Evolutionary conservation across 1,284 basidiomycete species (phyloP).

Genomic region (Malassezia sympodialis): DNA sequence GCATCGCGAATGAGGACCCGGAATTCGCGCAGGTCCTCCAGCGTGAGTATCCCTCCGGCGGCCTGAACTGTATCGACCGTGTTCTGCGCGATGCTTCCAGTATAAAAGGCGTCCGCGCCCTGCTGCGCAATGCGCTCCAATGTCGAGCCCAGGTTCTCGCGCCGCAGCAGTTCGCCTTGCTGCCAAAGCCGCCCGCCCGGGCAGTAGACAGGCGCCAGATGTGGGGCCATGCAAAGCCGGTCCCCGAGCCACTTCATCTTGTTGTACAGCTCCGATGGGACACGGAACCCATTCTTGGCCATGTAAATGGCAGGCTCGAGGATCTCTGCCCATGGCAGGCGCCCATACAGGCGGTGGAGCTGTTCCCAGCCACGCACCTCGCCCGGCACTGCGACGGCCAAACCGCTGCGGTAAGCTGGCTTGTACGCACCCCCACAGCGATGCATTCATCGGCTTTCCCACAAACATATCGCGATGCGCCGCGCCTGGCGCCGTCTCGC

Average conservation of each 20-base stretch:
- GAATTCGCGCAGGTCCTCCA: conserved; percentile 63
- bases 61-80: conserved; percentile 60
- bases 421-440: conserved; percentile 23
- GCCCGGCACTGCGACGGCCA: conserved; percentile 47
- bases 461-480: conserved; percentile 48
- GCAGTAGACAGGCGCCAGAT: conserved; percentile 35
- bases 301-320: conserved; percentile 41
- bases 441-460: conserved; percentile 21
- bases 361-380: conserved; percentile 46
- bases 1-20: conserved; percentile 52
- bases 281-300: conserved; percentile 40
- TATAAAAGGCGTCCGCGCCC: conserved; percentile 38
- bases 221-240: conserved; percentile 38
- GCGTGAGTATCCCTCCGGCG: conserved; percentile 65
- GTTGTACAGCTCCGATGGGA: conserved; percentile 27
- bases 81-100: conserved; percentile 66
- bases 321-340: conserved; percentile 39
- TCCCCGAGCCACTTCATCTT: conserved; percentile 48
- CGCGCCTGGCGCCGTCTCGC: conserved; percentile 49
- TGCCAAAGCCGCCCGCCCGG: conserved; percentile 28
- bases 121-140: conserved; percentile 28
- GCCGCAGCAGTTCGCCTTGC: conserved; percentile 52
- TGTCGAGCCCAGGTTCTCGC: conserved; percentile 25
- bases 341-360: conserved; percentile 42
- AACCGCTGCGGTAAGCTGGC: conserved; percentile 24